phyloP scores from a whole-genome alignment of 75 land plant genomes.

The Cunninghamia lanceolata region DNA sequence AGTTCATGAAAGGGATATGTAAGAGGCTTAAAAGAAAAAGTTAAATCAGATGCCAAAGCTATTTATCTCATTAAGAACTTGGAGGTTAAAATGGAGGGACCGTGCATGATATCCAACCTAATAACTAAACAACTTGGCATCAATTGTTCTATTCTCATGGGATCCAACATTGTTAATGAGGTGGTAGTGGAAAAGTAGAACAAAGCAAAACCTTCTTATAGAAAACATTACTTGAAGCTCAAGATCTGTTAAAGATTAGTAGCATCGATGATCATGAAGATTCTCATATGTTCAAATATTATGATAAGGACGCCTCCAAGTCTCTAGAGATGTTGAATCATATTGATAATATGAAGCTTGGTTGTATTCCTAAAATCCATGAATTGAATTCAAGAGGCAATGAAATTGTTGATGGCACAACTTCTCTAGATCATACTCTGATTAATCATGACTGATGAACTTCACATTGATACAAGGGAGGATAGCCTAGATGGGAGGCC shows the following conservation, averaged over 20 bases:
- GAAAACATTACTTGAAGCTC: background rate
- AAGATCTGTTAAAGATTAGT: background rate
- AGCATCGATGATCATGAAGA: background rate
- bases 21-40: constrained; percentile 65
- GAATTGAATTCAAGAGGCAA: background rate
- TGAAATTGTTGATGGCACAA: background rate
- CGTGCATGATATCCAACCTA: constrained; percentile 72
- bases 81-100: constrained; percentile 82
- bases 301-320: background rate
- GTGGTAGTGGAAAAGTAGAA: constrained; percentile 81
- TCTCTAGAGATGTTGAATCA: background rate
- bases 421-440: background rate
- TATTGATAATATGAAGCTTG: no score
- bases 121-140: constrained; percentile 64
- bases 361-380: background rate
- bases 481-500: background rate
- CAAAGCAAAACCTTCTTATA: constrained; percentile 44
- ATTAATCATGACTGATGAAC: background rate
- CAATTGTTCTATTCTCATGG: constrained; percentile 90
- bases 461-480: background rate
- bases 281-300: background rate
- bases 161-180: constrained; percentile 92
- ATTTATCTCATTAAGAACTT: constrained; percentile 90
- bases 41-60: constrained; percentile 58
- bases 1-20: constrained; percentile 76